A percentile compares a stretch with the other conserved stretches of the same genome.
These are phyloP conservation scores for Vitis hybrid DNA, from an alignment of 177 flowering plant genomes.

Conservation along the genomic window DNA sequence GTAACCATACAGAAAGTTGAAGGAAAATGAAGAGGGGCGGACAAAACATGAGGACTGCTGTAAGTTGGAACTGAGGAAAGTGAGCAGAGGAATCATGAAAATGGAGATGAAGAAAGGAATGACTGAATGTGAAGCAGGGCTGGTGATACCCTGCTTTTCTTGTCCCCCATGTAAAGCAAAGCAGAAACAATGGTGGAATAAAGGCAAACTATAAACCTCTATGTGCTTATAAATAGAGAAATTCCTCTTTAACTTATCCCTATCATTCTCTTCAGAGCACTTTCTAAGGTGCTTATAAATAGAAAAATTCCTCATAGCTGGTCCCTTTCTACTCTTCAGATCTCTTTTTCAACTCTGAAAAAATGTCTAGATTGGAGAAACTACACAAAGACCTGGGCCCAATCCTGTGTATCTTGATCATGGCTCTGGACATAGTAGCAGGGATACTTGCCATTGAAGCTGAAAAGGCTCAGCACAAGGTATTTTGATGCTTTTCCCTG, in stretches of 20 bases:
- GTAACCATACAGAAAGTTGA: too few relatives aligned
- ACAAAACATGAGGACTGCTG: too few relatives aligned
- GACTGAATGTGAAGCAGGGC: too few relatives aligned
- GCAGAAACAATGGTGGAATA: slow-evolving; percentile 24
- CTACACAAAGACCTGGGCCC: slow-evolving; percentile 23
- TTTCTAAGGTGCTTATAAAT: too few relatives aligned
- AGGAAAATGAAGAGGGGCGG: too few relatives aligned
- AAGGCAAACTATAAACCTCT: slow-evolving; percentile 12
- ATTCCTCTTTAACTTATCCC: not conserved
- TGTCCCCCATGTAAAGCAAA: slow-evolving; percentile 41
- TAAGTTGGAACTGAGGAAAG: too few relatives aligned
- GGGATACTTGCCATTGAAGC: slow-evolving; percentile 89
- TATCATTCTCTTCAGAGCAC: not conserved
- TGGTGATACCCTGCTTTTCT: slow-evolving; percentile 46
- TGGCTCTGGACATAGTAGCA: slow-evolving; percentile 61
- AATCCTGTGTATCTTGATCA: slow-evolving; percentile 52
- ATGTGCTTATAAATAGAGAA: not conserved
- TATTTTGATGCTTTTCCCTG: slow-evolving; percentile 7
- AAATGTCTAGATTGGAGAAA: slow-evolving; percentile 15
- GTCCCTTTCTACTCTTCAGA: not conserved
- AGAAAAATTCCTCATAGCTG: not conserved
- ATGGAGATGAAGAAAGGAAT: not conserved
- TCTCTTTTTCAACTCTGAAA: not conserved
- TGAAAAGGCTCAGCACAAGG: slow-evolving; percentile 81
- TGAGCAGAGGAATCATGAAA: not conserved